Conservation (phyloP, 345 rosid species). For the Arabis hirsuta region DNA sequence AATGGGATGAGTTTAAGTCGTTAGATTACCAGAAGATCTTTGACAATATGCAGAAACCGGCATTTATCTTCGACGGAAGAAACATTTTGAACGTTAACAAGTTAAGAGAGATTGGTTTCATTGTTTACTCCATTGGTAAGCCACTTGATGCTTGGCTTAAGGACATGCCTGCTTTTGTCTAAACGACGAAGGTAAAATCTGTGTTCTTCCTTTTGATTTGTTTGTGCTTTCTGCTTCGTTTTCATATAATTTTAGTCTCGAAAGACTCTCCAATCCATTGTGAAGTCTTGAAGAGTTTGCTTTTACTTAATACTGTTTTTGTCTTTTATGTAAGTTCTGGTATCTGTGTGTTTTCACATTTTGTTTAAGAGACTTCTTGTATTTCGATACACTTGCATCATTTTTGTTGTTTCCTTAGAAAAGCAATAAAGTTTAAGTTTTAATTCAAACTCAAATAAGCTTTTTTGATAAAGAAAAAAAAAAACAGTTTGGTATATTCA, state of each 20-base stretch:
- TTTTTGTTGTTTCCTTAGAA: slow-evolving; percentile 29
- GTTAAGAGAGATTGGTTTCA: slow-evolving; percentile 92
- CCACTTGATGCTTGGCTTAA: slow-evolving; percentile 46
- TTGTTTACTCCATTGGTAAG: slow-evolving; percentile 63
- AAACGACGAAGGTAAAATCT: slow-evolving; percentile 1
- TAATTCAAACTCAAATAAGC: background rate
- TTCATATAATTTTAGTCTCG: slow-evolving; percentile 28
- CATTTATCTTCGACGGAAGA: slow-evolving; percentile 86
- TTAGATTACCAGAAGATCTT: slow-evolving; percentile 83
- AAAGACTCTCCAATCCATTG: background rate
- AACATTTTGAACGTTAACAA: slow-evolving; percentile 58
- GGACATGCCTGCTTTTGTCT: slow-evolving; percentile 50
- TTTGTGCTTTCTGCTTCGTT: slow-evolving; percentile 18
- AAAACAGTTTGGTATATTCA: background rate
- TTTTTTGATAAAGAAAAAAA: no score
- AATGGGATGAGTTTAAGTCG: slow-evolving; percentile 91
- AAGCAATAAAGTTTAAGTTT: slow-evolving; percentile 24
- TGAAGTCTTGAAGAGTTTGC: slow-evolving; percentile 26
- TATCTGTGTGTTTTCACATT: slow-evolving; percentile 26
- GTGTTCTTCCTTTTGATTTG: background rate
- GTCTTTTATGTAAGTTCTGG: slow-evolving; percentile 12
- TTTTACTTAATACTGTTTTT: slow-evolving; percentile 10
- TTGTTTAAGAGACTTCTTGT: slow-evolving; percentile 18
- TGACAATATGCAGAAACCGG: slow-evolving; percentile 92
- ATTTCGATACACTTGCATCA: slow-evolving; percentile 20